Evolutionary conservation across 2,329 filamentous ascomycete species (phyloP), one percentile per base, ranked within the genome.

Genomic region (Orbilia oligospora): DNA sequence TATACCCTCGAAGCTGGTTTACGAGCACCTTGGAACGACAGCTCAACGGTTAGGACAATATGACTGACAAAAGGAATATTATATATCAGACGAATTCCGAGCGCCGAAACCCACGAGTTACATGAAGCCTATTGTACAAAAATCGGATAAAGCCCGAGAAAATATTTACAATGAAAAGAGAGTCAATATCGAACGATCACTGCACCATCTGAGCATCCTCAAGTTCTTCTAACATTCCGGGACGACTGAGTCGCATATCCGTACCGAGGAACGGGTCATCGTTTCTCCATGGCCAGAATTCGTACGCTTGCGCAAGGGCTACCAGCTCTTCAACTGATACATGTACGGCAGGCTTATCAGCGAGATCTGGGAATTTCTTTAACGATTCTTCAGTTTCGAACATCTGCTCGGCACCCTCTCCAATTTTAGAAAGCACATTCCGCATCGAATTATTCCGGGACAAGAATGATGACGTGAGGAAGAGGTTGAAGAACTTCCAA

Each of bases 261-360:
- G 63, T 46, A 30, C 75, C 75, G 0, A 78, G 38, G 51, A 78
- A 71, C 30, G 55, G 63, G 33, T 78, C 75, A 3, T 71, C 68
- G 14, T 9, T 63, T 20, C 75, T 67, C 75, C 75, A 78, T 20
- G 75, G 75, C 75, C 75, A 78, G 53, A 72, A 78, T 33, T 78
- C 75, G 18, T 77, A 77, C 2, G 58, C 73, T 30, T 67, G 65
- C 3, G 73, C 66, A 9, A 77, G 49, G 12, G 30, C 33, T 5
- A 44, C 61, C 3, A 77, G 10, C 14, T 77, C 73, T 20, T 53
- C 41, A 12, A 77, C 53, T 14, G 73, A 77, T 2, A 63, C 18
- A 16, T 77, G 65, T 16, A 71, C 67, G 12, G 61, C 58, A 38
- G 71, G 73, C 22, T 77, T 77, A 10, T 71, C 58, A 27, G 73